Base-by-base conservation (phyloP, 2,329 filamentous ascomycete genomes). In the Ascochyta viciae-villosae region DNA sequence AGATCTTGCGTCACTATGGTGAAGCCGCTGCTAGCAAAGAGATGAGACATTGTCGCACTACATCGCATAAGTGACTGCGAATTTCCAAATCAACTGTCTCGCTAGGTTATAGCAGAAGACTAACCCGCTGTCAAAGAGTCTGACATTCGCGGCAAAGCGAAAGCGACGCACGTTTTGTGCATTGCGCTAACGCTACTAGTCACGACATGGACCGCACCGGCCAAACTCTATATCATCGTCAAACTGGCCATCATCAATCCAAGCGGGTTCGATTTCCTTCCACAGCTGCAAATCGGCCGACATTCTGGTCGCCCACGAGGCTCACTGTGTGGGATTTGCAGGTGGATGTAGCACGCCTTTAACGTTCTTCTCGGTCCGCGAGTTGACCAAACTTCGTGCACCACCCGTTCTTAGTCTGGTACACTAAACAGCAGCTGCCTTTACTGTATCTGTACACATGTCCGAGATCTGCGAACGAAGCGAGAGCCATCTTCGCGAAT, bases 71-170 rank as follows among this genome's bases (percentile, higher is more conserved):
- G 59, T 60, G 57, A 55, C 35, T 56, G 39, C 37, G 47, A 46
- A 44, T 51, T 48, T 51, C 46, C 37, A 48, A 43, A 53, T 40
- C 46, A 35, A 42, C 43, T 40, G 50, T 55, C 31, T 58, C 48
- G 48, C 56, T 63, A 63, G 53, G 49, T 44, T 40, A 22, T 54
- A 58, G 50, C 49, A 58, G 49, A 46, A 48, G 35, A 48, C 57
- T 48, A 54, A 59, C 50, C 59, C 54, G 60, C 63, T 66, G 64
- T 68, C 63, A 67, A 51, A 45, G 44, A 46, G 37, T 62, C 50
- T 60, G 60, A 66, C 60, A 49, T 61, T 51, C 49, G 37, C 37
- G 42, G 47, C 53, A 46, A 47, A 31, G 35, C 42, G 37, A 42
- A 46, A 29, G 29, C 42, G 24, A 47, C 52, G 37, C 41, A 42